Percentiles rank a stretch among this genome's conserved stretches.
These are phyloP conservation scores for Penicillium odoratum DNA, from an alignment of 495 filamentous ascomycete species.

Conservation along the genomic window DNA sequence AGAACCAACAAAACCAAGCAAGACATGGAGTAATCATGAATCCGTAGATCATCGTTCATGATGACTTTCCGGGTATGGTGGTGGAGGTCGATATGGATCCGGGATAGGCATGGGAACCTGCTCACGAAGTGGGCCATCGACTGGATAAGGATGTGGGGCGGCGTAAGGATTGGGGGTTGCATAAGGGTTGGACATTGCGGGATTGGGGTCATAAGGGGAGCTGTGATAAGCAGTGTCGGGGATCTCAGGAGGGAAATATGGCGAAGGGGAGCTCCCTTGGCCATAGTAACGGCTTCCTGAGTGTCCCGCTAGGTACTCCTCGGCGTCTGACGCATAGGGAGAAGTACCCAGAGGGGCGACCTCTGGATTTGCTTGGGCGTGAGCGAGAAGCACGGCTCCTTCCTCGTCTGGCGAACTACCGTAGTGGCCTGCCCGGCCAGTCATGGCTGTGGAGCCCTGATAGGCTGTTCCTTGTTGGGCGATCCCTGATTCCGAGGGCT, in stretches of 20 bases:
- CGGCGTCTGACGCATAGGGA: conserved; percentile 22
- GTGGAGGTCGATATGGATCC: conserved; percentile 34
- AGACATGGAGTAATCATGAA: conserved; percentile 11
- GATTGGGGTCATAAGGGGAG: conserved; percentile 16
- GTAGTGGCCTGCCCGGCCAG: conserved; percentile 26
- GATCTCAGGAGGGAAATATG: conserved; percentile 18
- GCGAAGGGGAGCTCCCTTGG: conserved; percentile 20
- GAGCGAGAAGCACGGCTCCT: conserved; percentile 39
- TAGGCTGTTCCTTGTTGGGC: conserved; percentile 33
- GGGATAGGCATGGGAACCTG: conserved; percentile 40
- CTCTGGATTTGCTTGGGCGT: conserved; percentile 43
- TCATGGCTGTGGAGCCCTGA: conserved; percentile 27
- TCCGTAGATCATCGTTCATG: conserved; percentile 19
- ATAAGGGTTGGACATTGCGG: not conserved
- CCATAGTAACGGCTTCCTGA: conserved; percentile 20
- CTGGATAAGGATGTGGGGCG: conserved; percentile 17
- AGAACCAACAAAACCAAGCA: conserved; percentile 12
- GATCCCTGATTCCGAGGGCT: conserved; percentile 19
- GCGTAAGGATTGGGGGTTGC: conserved; percentile 3
- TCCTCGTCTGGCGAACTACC: conserved; percentile 34
- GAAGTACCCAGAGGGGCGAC: conserved; percentile 16
- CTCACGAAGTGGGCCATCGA: conserved; percentile 24
- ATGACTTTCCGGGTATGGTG: conserved; percentile 28
- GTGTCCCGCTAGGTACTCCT: conserved; percentile 29
- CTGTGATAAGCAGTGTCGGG: conserved; percentile 24